Conservation (phyloP, 148 eudicot genomes). For the Spergularia marina region DNA sequence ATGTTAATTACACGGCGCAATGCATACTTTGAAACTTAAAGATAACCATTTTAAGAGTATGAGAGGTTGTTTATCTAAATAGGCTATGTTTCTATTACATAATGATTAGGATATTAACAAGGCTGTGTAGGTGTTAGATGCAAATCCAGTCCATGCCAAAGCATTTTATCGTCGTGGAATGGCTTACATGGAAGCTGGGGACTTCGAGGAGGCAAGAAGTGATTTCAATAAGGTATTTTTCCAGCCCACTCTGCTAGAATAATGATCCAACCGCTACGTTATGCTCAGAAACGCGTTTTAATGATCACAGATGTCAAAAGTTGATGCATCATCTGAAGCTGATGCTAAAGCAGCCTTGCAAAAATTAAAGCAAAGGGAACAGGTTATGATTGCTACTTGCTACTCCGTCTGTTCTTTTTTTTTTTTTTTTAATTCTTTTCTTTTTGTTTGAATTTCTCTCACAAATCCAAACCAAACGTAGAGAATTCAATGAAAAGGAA, state of each 20-base stretch:
- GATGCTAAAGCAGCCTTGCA: conserved; percentile 84
- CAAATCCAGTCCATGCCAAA: conserved; percentile 83
- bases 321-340: conserved; percentile 84
- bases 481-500: too few species aligned
- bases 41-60: too few species aligned
- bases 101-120: neutral
- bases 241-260: neutral
- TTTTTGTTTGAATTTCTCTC: too few species aligned
- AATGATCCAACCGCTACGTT: neutral
- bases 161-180: conserved; percentile 97
- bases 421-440: too few species aligned
- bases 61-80: too few species aligned
- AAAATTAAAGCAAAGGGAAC: conserved; percentile 84
- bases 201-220: conserved; percentile 82
- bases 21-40: neutral
- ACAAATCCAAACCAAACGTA: too few species aligned
- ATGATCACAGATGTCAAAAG: conserved; percentile 63
- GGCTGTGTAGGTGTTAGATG: conserved; percentile 69
- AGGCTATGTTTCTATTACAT: neutral
- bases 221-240: conserved; percentile 77
- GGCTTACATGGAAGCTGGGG: conserved; percentile 88
- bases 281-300: conserved; percentile 20
- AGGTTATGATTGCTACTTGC: conserved; percentile 38
- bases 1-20: neutral
- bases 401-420: too few species aligned